Base-by-base conservation (phyloP, 805 yeast species). In the Torulaspora microellipsoides region DNA sequence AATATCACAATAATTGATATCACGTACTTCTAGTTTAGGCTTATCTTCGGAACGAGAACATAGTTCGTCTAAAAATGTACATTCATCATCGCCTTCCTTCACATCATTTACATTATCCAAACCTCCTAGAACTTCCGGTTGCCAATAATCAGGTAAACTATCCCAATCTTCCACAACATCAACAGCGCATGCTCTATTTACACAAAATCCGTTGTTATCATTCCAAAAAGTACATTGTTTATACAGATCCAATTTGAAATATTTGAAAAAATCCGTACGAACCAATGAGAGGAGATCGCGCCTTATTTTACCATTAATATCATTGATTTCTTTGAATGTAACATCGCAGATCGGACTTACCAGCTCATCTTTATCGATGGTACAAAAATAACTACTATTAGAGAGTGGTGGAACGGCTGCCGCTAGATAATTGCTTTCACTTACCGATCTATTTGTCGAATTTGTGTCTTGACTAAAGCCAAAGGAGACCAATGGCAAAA, bases 101-200 rank as follows among this genome's bases (percentile, higher is more conserved):
- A 54, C 48, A 25, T 51, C 53, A 17, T 60, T 60, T 34, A 60
- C 59, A 32, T 66, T 58, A 45, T 64, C 53, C 34, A 68, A 46
- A 37, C 64, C 56, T 36, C 74, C 76, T 41, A 90, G 70, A 28
- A 76, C 78, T 41, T 82, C 83, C 0, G 93, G 86, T 51, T 81
- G 77, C 80, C 89, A 81, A 36, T 75, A 76, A 41, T 80, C 88
- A 2, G 88, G 85, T 33, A 83, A 64, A 66, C 80, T 78, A 51
- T 75, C 73, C 73, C 83, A 84, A 53, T 83, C 85, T 39, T 81
- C 86, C 10, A 85, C 76, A 2, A 87, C 77, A 60, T 89, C 95
- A 33, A 89, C 95, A 0, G 96, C 95, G 67, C 97, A 89, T 43
- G 87, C 83, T 50, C 86, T 75, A 58, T 88, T 86, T 48, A 89